These are phyloP conservation scores for Penicillium tannophilum DNA, from an alignment of 495 filamentous ascomycete species.

Conservation along the genomic window DNA sequence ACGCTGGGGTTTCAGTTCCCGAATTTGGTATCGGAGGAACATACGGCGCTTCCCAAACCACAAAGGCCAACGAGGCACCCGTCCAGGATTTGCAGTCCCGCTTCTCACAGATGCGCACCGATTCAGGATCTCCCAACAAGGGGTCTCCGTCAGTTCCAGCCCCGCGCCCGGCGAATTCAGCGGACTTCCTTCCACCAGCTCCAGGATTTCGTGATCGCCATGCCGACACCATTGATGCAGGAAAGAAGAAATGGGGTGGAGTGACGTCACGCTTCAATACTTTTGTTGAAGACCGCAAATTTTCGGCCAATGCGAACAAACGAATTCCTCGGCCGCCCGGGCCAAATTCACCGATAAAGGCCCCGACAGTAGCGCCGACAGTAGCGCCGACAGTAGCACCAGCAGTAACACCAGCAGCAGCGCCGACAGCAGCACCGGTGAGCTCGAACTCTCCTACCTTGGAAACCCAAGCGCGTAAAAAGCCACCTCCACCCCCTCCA, in stretches of 20 bases:
- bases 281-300: constrained; percentile 39
- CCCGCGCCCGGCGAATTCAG: constrained; percentile 51
- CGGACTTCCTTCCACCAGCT: constrained; percentile 11
- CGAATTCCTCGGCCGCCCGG: constrained; percentile 34
- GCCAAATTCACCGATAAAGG: constrained; percentile 11
- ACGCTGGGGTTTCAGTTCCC: constrained; percentile 81
- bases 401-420: constrained; percentile 7
- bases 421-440: background rate
- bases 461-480: constrained; percentile 52
- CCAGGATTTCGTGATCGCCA: constrained; percentile 58
- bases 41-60: constrained; percentile 10
- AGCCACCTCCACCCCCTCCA: constrained; percentile 70
- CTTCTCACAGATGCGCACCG: constrained; percentile 59
- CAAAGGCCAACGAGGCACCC: constrained; percentile 29
- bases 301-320: constrained; percentile 33
- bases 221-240: constrained; percentile 67
- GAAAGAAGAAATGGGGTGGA: constrained; percentile 59
- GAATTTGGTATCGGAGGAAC: constrained; percentile 68
- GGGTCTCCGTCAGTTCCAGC: constrained; percentile 43
- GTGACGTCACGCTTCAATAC: constrained; percentile 42
- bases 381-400: background rate
- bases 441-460: constrained; percentile 6
- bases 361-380: constrained; percentile 2
- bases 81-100: constrained; percentile 69
- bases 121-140: constrained; percentile 21